Percentiles rank a stretch among this genome's conserved stretches.
These are phyloP conservation scores for Termitomyces sp. DNA, from an alignment of 1,284 basidiomycete genomes.

Conservation along the genomic window DNA sequence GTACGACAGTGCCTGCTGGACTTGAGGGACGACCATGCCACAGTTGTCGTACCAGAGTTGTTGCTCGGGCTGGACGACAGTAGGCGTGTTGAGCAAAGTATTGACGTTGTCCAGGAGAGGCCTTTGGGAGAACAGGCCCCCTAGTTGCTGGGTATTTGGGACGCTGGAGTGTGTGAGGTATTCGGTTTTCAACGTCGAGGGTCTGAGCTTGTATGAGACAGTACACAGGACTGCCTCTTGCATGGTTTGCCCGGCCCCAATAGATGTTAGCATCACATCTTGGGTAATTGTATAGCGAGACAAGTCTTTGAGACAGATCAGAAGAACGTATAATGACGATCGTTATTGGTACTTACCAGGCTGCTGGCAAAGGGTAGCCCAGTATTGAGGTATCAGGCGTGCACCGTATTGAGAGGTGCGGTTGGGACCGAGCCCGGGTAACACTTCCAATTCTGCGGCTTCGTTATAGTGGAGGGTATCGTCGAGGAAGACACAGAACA, in stretches of 20 bases:
- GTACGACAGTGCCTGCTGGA: not conserved
- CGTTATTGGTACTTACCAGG: slow-evolving; percentile 26
- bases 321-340: slow-evolving; percentile 26
- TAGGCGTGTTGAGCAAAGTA: slow-evolving; percentile 6
- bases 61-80: not conserved
- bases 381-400: slow-evolving; percentile 34
- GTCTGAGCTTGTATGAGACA: slow-evolving; percentile 21
- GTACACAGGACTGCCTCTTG: slow-evolving; percentile 21
- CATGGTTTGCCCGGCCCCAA: slow-evolving; percentile 12
- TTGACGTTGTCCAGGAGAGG: slow-evolving; percentile 13
- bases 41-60: slow-evolving; percentile 8
- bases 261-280: slow-evolving; percentile 29
- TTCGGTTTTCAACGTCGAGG: not conserved
- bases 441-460: slow-evolving; percentile 23
- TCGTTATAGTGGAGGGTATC: slow-evolving; percentile 30
- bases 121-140: slow-evolving; percentile 6
- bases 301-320: slow-evolving; percentile 17
- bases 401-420: slow-evolving; percentile 29
- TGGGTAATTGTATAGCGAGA: slow-evolving; percentile 33
- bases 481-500: slow-evolving; percentile 32
- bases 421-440: slow-evolving; percentile 18
- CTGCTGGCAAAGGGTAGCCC: slow-evolving; percentile 31
- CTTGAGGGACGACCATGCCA: not conserved
- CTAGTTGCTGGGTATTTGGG: not conserved
- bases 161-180: slow-evolving; percentile 1